phyloP scores from a whole-genome alignment of 2,329 filamentous ascomycete species.

The Calonectria pteridis region DNA sequence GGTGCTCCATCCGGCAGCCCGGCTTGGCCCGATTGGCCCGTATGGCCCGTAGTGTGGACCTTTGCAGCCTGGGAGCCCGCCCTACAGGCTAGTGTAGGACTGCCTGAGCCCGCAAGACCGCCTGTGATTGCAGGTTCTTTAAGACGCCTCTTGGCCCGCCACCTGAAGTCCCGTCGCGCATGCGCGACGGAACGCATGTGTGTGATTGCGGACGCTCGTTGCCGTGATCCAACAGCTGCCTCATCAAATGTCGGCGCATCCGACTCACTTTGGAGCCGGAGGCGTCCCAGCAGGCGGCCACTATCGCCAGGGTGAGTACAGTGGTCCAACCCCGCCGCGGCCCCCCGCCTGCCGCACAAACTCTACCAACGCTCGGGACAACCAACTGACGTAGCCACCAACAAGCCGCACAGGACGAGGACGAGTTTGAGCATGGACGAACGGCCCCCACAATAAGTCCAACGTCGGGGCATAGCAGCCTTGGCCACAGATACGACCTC shows the following conservation, averaged over 20 bases:
- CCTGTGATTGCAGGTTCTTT: conserved; percentile 11
- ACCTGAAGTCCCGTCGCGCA: background rate
- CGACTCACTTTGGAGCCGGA: background rate
- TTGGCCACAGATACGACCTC: conserved; percentile 26
- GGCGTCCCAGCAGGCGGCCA: conserved; percentile 1
- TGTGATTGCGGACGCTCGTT: background rate
- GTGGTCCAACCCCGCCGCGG: background rate
- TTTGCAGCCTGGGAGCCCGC: background rate
- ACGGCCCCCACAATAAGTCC: conserved; percentile 15
- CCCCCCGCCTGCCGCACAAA: background rate
- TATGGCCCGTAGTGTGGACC: background rate
- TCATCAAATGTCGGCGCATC: background rate
- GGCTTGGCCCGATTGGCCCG: conserved; percentile 11
- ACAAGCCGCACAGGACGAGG: conserved; percentile 26
- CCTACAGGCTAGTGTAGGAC: conserved; percentile 6
- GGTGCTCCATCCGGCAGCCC: conserved; percentile 13
- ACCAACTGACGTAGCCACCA: conserved; percentile 9
- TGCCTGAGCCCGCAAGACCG: conserved; percentile 14
- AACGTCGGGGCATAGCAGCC: conserved; percentile 21
- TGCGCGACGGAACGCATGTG: background rate
- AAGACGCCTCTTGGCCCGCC: conserved; percentile 18
- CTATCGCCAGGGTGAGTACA: conserved; percentile 21
- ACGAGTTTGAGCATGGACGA: conserved; percentile 25
- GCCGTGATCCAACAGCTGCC: conserved; percentile 2
- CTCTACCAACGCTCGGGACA: background rate